Evolutionary conservation across 1,284 basidiomycete species (phyloP).

Genomic region (Phlebopus sp.): DNA sequence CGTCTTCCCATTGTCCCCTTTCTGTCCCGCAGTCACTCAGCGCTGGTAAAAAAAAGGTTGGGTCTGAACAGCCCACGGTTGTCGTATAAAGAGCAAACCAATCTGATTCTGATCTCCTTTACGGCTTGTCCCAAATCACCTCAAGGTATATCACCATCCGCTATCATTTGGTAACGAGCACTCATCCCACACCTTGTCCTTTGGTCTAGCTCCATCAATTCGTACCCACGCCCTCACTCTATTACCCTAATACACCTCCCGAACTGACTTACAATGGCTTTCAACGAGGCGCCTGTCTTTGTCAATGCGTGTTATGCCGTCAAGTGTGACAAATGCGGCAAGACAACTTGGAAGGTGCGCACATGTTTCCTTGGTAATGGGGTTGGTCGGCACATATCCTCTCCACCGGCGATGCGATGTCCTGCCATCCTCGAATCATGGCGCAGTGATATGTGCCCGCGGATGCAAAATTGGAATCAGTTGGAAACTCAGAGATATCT

Average conservation of each 20-base stretch:
- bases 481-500: slow-evolving; percentile 8
- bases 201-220: slow-evolving; percentile 18
- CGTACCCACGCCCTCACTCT: slow-evolving; percentile 22
- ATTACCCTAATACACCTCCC: slow-evolving; percentile 35
- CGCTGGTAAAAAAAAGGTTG: no score
- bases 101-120: no score
- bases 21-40: no score
- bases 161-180: slow-evolving; percentile 13
- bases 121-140: neutral
- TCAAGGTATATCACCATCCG: neutral
- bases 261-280: slow-evolving; percentile 23
- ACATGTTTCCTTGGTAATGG: slow-evolving; percentile 26
- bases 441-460: slow-evolving; percentile 12
- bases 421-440: slow-evolving; percentile 4
- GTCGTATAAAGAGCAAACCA: no score
- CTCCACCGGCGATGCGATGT: slow-evolving; percentile 5
- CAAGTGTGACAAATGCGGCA: slow-evolving; percentile 61
- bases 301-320: slow-evolving; percentile 56
- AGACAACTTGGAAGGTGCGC: slow-evolving; percentile 73
- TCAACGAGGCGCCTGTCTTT: slow-evolving; percentile 31
- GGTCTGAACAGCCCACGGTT: no score
- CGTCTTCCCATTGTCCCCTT: no score
- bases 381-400: no score
- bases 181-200: slow-evolving; percentile 14
- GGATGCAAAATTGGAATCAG: slow-evolving; percentile 16